These are phyloP conservation scores for Diplosphaera chodatii DNA, from an alignment of 139 green algal genomes.

Conservation along the genomic window DNA sequence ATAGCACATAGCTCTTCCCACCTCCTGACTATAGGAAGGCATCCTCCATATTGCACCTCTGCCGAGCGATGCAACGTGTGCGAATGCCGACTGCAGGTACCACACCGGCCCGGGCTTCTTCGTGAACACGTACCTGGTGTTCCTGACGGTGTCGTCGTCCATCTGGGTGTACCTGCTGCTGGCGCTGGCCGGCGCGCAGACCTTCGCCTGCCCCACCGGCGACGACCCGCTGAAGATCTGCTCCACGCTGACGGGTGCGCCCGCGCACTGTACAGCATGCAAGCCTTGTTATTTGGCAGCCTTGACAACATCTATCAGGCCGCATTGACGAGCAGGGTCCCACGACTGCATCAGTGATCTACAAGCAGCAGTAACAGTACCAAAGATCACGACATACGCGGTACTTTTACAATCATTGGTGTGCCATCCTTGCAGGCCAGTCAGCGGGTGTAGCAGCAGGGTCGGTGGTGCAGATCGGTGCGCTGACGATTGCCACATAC, in stretches of 20 bases:
- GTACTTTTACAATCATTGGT: too few species aligned
- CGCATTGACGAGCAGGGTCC: too few species aligned
- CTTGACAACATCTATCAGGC: too few species aligned
- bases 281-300: too few species aligned
- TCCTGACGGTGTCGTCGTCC: constrained; percentile 62
- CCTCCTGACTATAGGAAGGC: too few species aligned
- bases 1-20: too few species aligned
- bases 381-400: too few species aligned
- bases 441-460: background rate
- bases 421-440: background rate
- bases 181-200: constrained; percentile 24
- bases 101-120: constrained; percentile 59
- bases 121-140: constrained; percentile 67
- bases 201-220: background rate
- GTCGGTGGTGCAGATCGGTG: constrained; percentile 62
- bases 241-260: background rate
- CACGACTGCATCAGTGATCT: too few species aligned
- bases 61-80: too few species aligned
- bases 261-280: constrained; percentile 2
- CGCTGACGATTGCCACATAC: constrained; percentile 59
- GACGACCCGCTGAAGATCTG: background rate
- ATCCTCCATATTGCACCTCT: background rate
- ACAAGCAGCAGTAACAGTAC: too few species aligned
- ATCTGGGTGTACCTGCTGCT: constrained; percentile 53
- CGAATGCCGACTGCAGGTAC: constrained; percentile 2